Base-by-base conservation (phyloP, 768 basidiomycete genomes). In the Ephemerocybe angulata region DNA sequence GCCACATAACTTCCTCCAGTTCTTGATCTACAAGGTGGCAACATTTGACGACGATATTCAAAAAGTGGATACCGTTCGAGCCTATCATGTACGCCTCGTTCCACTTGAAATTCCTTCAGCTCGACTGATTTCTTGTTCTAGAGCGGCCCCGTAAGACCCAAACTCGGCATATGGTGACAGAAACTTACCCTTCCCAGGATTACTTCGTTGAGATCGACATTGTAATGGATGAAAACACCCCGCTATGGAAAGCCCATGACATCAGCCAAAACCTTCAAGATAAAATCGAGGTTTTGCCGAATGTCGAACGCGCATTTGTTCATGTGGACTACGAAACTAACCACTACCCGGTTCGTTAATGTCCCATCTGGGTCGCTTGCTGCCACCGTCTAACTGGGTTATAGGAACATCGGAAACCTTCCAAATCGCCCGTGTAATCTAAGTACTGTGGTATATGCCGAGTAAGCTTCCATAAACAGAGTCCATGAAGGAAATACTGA, bases 141-240 rank as follows among this genome's bases (percentile, higher is more conserved):
- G 85, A 89, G 88, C 67, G 88, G 88, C 47, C 88, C 87, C 28
- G 87, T 89, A 62, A 48, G 51, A 28, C 57, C 46, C 38, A 21
- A 21, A 2, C 19, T 17, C 37, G 19, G n/a, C n/a, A n/a, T n/a
- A n/a, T n/a, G n/a, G n/a, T n/a, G n/a, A n/a, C n/a, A n/a, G n/a
- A n/a, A n/a, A n/a, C n/a, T n/a, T n/a, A n/a, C n/a, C n/a, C 41
- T 29, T 17, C 40, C 28, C 62, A 89, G 87, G 82, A 92, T 56
- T 96, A 93, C 65, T 90, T 94, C 65, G 94, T 98, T 42, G 97
- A 98, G 70, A 79, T 98, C 13, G 97, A 99, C 68, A 82, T 98
- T 43, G 95, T 98, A 40, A 90, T 98, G 87, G 81, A 86, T 57
- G 87, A 87, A 10, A 83, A 84, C 54, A 97, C 93, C 24, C 91